Conservation (phyloP, 116 monocot species). For the Zostera marina region DNA sequence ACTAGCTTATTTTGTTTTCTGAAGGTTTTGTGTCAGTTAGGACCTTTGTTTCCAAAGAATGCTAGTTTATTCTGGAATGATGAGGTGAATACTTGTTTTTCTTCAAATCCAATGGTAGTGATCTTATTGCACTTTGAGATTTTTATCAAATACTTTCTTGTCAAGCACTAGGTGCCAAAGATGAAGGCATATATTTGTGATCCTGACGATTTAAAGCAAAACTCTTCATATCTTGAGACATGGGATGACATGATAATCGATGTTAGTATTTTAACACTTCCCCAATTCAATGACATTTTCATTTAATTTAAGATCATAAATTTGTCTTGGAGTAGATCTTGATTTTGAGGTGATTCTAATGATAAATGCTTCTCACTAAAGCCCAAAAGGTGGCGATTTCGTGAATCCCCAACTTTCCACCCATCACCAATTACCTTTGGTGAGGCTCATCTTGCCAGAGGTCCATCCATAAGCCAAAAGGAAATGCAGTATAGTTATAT, state of each 20-base stretch:
- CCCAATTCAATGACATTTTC: background rate
- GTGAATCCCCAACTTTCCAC: too few relatives aligned
- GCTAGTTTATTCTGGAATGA: constrained; percentile 86
- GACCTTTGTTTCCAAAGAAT: constrained; percentile 65
- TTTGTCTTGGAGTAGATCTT: too few relatives aligned
- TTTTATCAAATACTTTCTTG: background rate
- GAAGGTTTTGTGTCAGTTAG: constrained; percentile 79
- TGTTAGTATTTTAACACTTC: constrained; percentile 19
- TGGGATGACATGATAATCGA: constrained; percentile 96
- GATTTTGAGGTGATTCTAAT: too few relatives aligned
- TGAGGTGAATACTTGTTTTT: constrained; percentile 41
- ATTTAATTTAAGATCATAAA: background rate
- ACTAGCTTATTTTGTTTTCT: constrained; percentile 5
- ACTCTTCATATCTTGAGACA: constrained; percentile 66
- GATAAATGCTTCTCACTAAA: too few relatives aligned
- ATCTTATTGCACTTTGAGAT: background rate
- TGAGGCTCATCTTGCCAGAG: too few relatives aligned
- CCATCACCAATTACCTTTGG: too few relatives aligned
- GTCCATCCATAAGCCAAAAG: too few relatives aligned
- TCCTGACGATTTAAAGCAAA: constrained; percentile 80
- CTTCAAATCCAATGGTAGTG: background rate
- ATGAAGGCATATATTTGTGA: constrained; percentile 92
- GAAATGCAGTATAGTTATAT: too few relatives aligned
- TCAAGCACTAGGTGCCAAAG: constrained; percentile 66
- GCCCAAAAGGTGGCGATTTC: too few relatives aligned